phyloP scores from a whole-genome alignment of 1,139 yeast species.

The Kodamaea plutei region DNA sequence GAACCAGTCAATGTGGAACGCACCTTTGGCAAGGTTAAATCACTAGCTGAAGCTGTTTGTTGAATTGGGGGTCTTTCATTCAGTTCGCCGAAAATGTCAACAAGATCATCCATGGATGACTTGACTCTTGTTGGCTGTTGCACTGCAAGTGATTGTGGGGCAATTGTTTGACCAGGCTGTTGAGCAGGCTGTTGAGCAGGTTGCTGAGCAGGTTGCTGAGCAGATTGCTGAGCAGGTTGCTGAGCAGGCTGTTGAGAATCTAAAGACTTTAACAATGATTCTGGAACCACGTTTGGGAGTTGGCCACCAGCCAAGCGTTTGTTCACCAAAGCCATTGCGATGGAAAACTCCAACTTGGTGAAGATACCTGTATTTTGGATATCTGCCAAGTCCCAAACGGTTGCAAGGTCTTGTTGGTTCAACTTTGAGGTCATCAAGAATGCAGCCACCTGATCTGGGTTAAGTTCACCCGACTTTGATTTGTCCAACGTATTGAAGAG shows the following conservation, averaged over 20 bases:
- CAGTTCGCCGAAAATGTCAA: conserved; percentile 49
- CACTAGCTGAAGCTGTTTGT: conserved; percentile 29
- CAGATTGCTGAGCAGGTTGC: conserved; percentile 14
- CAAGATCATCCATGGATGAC: conserved; percentile 65
- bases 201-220: conserved; percentile 8
- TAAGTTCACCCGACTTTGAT: conserved; percentile 55
- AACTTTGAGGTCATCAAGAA: conserved; percentile 86
- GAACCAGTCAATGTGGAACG: conserved; percentile 36
- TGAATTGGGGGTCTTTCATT: conserved; percentile 23
- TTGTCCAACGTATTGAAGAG: conserved; percentile 78
- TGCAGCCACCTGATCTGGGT: conserved; percentile 79
- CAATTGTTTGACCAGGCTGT: conserved; percentile 11
- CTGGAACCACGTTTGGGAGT: conserved; percentile 69
- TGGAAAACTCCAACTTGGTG: conserved; percentile 76
- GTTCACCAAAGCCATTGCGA: conserved; percentile 91
- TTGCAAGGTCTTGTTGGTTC: conserved; percentile 79
- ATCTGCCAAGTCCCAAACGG: conserved; percentile 94
- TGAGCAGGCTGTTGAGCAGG: conserved; percentile 7
- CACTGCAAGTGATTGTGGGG: conserved; percentile 11
- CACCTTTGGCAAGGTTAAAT: conserved; percentile 36
- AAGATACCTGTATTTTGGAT: conserved; percentile 83
- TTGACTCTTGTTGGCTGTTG: conserved; percentile 16
- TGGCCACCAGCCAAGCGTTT: conserved; percentile 72
- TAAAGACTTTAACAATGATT: conserved; percentile 41
- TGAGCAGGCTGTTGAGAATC: conserved; percentile 17